Evolutionary conservation across 2,329 filamentous ascomycete genomes (phyloP).

Genomic region (Verruconis gallopava): DNA sequence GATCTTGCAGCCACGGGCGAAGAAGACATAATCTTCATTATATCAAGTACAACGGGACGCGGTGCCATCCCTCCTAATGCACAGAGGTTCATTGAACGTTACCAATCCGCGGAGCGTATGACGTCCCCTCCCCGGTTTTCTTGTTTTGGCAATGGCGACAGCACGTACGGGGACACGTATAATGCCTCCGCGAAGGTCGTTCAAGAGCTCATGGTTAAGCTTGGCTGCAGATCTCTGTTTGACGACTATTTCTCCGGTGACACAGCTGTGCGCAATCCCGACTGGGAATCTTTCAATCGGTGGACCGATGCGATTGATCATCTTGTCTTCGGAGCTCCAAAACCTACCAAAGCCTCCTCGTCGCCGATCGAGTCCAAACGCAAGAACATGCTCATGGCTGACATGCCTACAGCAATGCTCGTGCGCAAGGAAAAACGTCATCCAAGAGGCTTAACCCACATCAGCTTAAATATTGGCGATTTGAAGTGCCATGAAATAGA

Average conservation of each 20-base stretch:
- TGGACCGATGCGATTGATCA: too few species aligned
- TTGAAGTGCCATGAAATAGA: slow-evolving; percentile 10
- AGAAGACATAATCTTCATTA: slow-evolving; percentile 13
- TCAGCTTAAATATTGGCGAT: slow-evolving; percentile 7
- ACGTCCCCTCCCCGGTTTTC: slow-evolving; percentile 10
- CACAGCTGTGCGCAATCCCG: slow-evolving; percentile 1
- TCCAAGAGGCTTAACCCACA: too few species aligned
- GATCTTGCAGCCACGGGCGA: slow-evolving; percentile 3
- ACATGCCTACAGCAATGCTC: too few species aligned
- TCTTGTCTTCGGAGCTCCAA: neutral
- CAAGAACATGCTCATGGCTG: neutral
- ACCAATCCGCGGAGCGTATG: slow-evolving; percentile 1
- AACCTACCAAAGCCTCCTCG: neutral
- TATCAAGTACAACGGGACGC: slow-evolving; percentile 14
- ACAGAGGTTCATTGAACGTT: slow-evolving; percentile 8
- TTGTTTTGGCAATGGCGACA: slow-evolving; percentile 16
- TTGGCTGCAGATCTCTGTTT: slow-evolving; percentile 11
- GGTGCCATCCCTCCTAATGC: slow-evolving; percentile 15
- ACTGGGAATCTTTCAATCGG: slow-evolving; percentile 4
- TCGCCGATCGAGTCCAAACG: neutral
- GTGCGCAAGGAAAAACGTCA: too few species aligned
- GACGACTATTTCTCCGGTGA: slow-evolving; percentile 7
- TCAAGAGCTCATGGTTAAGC: slow-evolving; percentile 9
- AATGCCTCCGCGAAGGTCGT: slow-evolving; percentile 12
- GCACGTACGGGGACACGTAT: slow-evolving; percentile 13